Conservation (phyloP, 495 filamentous ascomycete species). For the Aspergillus egyptiacus region DNA sequence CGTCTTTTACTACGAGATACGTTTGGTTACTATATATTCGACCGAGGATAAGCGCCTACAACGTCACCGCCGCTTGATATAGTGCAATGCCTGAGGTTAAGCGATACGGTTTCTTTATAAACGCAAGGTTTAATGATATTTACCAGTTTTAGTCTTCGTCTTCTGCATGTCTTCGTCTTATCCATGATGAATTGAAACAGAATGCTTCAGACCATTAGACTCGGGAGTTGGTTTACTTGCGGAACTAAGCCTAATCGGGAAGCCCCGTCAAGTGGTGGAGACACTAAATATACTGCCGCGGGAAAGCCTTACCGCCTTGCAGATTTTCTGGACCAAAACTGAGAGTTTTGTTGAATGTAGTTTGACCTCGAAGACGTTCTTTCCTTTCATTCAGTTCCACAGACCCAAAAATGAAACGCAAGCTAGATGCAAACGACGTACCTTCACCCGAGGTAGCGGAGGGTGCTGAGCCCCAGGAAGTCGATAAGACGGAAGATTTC, state of each 20-base stretch:
- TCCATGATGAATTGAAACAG: too few species aligned
- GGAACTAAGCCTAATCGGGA: neutral
- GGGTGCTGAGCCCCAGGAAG: slow-evolving; percentile 16
- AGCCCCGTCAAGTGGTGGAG: slow-evolving; percentile 6
- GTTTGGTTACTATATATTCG: too few species aligned
- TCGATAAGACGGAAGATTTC: slow-evolving; percentile 31
- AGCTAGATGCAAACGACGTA: slow-evolving; percentile 54
- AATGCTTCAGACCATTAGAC: too few species aligned
- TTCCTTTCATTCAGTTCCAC: neutral
- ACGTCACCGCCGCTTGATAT: too few species aligned
- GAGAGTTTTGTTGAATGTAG: slow-evolving; percentile 10
- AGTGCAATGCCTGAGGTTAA: too few species aligned
- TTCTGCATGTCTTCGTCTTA: too few species aligned
- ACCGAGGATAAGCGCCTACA: too few species aligned
- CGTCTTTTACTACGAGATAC: too few species aligned
- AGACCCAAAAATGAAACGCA: slow-evolving; percentile 52
- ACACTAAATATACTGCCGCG: slow-evolving; percentile 22
- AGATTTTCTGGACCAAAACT: slow-evolving; percentile 37
- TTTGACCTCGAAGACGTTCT: neutral
- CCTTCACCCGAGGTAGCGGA: slow-evolving; percentile 39
- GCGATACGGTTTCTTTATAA: too few species aligned
- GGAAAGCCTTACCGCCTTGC: slow-evolving; percentile 37
- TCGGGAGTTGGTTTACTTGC: neutral
- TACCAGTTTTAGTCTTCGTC: too few species aligned
- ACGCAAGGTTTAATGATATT: too few species aligned